These are phyloP conservation scores for Vigna unguiculata DNA, from an alignment of 306 rosid genomes.

Conservation along the genomic window DNA sequence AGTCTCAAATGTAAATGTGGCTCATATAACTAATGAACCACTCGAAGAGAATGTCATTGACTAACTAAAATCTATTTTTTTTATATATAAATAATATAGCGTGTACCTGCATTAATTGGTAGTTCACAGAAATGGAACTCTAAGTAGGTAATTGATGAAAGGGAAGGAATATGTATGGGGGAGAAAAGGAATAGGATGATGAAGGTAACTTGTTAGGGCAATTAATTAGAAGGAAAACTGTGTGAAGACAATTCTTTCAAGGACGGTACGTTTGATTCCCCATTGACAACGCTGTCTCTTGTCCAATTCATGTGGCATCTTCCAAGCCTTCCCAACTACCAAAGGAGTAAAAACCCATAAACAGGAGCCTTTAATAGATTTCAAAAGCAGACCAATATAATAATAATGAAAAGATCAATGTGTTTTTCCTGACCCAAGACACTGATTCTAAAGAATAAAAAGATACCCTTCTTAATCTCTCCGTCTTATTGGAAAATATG, in stretches of 20 bases:
- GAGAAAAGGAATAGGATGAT: slow-evolving; percentile 47
- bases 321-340: slow-evolving; percentile 64
- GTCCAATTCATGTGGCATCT: slow-evolving; percentile 77
- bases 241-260: slow-evolving; percentile 50
- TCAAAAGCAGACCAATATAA: slow-evolving; percentile 45
- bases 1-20: slow-evolving; percentile 12
- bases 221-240: slow-evolving; percentile 41
- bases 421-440: slow-evolving; percentile 60
- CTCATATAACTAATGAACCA: slow-evolving; percentile 14
- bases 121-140: not conserved
- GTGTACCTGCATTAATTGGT: not conserved
- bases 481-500: slow-evolving; percentile 41
- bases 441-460: slow-evolving; percentile 64
- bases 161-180: slow-evolving; percentile 19
- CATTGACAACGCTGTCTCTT: slow-evolving; percentile 65
- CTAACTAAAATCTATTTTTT: slow-evolving; percentile 6
- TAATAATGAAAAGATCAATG: slow-evolving; percentile 51
- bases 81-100: not conserved
- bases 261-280: slow-evolving; percentile 84
- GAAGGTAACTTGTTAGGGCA: slow-evolving; percentile 37
- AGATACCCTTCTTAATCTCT: slow-evolving; percentile 66
- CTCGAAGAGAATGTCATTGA: slow-evolving; percentile 39
- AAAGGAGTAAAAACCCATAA: slow-evolving; percentile 47
- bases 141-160: slow-evolving; percentile 24
- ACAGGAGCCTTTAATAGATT: slow-evolving; percentile 43